These are phyloP conservation scores for Sutorius australiensis DNA, from an alignment of 768 basidiomycete species.

Conservation along the genomic window DNA sequence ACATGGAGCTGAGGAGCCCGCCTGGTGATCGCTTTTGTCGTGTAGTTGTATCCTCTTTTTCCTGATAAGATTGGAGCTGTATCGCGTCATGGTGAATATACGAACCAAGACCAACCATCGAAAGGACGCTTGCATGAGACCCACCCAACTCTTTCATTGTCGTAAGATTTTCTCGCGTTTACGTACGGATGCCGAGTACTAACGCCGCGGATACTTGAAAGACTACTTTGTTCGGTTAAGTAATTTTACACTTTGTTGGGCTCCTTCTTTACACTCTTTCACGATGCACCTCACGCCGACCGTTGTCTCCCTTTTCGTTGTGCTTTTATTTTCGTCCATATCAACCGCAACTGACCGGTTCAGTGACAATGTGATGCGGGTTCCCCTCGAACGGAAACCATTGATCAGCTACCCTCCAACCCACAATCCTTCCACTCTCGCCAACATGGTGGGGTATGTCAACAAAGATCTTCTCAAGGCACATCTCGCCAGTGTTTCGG, in stretches of 20 bases:
- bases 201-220: background rate
- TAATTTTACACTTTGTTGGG: background rate
- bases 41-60: slow-evolving; percentile 16
- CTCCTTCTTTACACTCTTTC: background rate
- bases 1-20: slow-evolving; percentile 44
- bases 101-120: background rate
- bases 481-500: slow-evolving; percentile 14
- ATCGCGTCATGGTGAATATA: background rate
- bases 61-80: background rate
- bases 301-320: slow-evolving; percentile 9
- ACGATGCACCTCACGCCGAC: slow-evolving; percentile 19
- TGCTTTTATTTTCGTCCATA: slow-evolving; percentile 17
- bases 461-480: slow-evolving; percentile 10
- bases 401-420: slow-evolving; percentile 6
- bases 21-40: slow-evolving; percentile 47
- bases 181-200: background rate
- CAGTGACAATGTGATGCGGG: slow-evolving; percentile 8
- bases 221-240: background rate
- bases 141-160: background rate
- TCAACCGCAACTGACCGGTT: slow-evolving; percentile 1
- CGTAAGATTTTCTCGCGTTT: background rate
- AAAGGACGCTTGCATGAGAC: background rate
- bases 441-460: slow-evolving; percentile 2
- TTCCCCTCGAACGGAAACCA: slow-evolving; percentile 24
- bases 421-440: background rate